These are phyloP conservation scores for Thelonectria blattea DNA, from an alignment of 2,329 filamentous ascomycete species.

Conservation along the genomic window DNA sequence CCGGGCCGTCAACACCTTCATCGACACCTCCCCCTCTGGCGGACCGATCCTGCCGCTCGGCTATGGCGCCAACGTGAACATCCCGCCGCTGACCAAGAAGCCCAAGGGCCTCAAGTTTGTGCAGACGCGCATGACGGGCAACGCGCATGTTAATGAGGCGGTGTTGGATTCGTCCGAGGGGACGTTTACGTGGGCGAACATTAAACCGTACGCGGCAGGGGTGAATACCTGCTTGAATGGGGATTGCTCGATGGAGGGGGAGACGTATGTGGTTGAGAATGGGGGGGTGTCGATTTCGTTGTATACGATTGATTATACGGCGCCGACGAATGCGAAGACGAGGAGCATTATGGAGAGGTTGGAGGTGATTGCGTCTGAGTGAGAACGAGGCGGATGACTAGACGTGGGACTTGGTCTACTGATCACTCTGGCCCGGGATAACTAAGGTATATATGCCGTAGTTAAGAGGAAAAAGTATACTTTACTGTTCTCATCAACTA, in stretches of 20 bases:
- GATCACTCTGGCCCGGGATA: too few species aligned
- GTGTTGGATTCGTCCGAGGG: constrained; percentile 51
- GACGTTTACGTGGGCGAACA: constrained; percentile 50
- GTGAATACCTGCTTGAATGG: constrained; percentile 59
- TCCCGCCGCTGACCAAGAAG: constrained; percentile 51
- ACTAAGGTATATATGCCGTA: too few species aligned
- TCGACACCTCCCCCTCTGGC: constrained; percentile 43
- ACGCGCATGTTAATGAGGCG: constrained; percentile 53
- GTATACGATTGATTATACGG: constrained; percentile 58
- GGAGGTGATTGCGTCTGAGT: background rate
- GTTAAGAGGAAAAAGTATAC: too few species aligned
- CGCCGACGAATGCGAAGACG: constrained; percentile 43
- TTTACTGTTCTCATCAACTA: too few species aligned
- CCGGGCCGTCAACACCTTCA: constrained; percentile 52
- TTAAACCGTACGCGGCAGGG: constrained; percentile 46
- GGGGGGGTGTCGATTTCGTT: constrained; percentile 51
- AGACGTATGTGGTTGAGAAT: constrained; percentile 53
- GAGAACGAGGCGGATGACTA: background rate
- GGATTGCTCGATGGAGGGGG: constrained; percentile 56
- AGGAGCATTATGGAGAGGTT: constrained; percentile 35
- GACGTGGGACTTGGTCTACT: too few species aligned
- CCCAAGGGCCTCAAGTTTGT: constrained; percentile 50
- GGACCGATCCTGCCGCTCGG: constrained; percentile 51
- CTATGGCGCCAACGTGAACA: constrained; percentile 60
- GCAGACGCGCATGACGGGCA: constrained; percentile 55